A percentile compares a stretch with the other conserved stretches of the same genome.
These are phyloP conservation scores for Vicia sativa DNA, from an alignment of 306 rosid species.

Conservation along the genomic window DNA sequence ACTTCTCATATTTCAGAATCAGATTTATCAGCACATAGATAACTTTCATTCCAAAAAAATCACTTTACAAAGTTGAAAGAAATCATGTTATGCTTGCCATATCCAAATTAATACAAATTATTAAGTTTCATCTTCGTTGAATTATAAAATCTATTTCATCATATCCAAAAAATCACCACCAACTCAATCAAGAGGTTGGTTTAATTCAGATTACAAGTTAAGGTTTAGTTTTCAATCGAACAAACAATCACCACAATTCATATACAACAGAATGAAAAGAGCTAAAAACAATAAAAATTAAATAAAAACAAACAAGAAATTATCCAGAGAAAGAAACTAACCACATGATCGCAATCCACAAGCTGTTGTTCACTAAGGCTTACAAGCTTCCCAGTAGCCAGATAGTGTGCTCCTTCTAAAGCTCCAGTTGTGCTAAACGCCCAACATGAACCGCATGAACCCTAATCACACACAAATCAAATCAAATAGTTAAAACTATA, in stretches of 20 bases:
- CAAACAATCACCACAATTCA: background rate
- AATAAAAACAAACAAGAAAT: background rate
- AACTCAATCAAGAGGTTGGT: background rate
- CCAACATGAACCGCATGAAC: constrained; percentile 97
- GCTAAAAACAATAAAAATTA: background rate
- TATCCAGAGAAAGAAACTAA: constrained; percentile 45
- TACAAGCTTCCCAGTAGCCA: constrained; percentile 66
- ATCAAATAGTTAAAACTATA: background rate
- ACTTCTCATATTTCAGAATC: no score
- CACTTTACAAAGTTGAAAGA: background rate
- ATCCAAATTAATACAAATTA: background rate
- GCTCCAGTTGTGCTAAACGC: constrained; percentile 91
- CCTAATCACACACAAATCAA: constrained; percentile 49
- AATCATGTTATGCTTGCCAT: background rate
- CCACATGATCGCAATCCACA: constrained; percentile 98
- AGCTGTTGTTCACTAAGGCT: constrained; percentile 97
- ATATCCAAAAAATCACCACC: background rate
- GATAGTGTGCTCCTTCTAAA: constrained; percentile 84
- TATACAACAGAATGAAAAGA: background rate
- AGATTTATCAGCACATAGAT: background rate
- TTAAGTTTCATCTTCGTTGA: background rate
- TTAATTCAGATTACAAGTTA: no score
- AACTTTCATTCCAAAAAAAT: background rate
- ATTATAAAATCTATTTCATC: background rate
- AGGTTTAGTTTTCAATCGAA: no score